phyloP scores from a whole-genome alignment of 1,284 basidiomycete species.

The Coriolopsis trogii region DNA sequence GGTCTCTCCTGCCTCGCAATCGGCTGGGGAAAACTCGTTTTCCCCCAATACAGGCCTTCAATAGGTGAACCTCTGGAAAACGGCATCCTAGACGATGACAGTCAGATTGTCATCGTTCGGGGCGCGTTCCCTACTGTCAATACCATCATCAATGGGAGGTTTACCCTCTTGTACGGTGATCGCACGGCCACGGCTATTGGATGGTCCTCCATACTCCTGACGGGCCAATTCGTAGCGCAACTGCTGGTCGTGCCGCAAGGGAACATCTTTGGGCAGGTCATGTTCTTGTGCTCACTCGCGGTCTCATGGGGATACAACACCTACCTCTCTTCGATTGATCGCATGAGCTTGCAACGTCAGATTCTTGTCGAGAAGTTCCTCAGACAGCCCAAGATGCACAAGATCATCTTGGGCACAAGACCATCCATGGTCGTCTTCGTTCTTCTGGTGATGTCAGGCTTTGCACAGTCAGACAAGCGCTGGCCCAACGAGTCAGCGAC shows the following conservation, averaged over 20 bases:
- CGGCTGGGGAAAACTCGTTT: slow-evolving; percentile 6
- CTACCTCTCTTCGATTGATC: slow-evolving; percentile 1
- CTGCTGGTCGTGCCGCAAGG: slow-evolving; percentile 5
- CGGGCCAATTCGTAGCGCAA: background rate
- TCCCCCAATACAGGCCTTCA: slow-evolving; percentile 8
- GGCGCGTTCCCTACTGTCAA: background rate
- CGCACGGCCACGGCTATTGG: background rate
- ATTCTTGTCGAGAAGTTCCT: background rate
- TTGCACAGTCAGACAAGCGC: no score
- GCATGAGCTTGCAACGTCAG: background rate
- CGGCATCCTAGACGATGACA: background rate
- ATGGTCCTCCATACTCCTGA: background rate
- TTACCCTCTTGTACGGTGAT: background rate
- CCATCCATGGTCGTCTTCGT: background rate
- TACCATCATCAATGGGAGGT: background rate
- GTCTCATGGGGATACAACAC: slow-evolving; percentile 2
- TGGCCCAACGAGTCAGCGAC: no score
- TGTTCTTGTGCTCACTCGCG: slow-evolving; percentile 4
- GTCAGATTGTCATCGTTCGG: background rate
- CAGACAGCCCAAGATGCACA: background rate
- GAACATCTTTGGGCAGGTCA: slow-evolving; percentile 1
- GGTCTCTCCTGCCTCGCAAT: slow-evolving; percentile 14
- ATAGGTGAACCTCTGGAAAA: slow-evolving; percentile 12
- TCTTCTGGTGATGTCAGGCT: no score
- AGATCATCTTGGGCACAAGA: background rate